These are phyloP conservation scores for Termitomyces sp. DNA, from an alignment of 768 basidiomycete genomes.

Conservation along the genomic window DNA sequence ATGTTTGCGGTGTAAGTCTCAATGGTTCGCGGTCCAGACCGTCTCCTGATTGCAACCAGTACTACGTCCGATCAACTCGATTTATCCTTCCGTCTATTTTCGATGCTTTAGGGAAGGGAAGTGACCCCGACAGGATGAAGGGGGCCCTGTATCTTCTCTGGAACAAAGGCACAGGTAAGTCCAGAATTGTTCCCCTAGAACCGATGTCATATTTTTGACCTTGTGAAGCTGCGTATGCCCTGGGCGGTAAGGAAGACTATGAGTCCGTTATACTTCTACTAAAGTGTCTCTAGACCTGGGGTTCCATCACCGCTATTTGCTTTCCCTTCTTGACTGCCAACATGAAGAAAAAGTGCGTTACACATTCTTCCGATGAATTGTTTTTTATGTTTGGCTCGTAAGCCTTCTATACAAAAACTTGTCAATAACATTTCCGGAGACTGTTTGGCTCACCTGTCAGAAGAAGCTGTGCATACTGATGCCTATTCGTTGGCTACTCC, in stretches of 20 bases:
- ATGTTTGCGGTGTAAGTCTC: conserved; percentile 53
- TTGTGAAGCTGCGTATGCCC: conserved; percentile 55
- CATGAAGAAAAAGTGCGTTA: conserved; percentile 74
- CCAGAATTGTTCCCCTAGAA: not conserved
- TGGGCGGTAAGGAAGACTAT: conserved; percentile 45
- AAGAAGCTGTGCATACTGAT: conserved; percentile 62
- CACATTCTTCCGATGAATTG: not conserved
- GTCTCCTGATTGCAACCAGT: conserved; percentile 30
- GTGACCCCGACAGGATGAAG: conserved; percentile 92
- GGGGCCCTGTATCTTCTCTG: conserved; percentile 82
- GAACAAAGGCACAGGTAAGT: conserved; percentile 64
- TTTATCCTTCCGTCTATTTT: conserved; percentile 57
- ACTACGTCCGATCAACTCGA: conserved; percentile 68
- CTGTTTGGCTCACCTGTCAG: conserved; percentile 51
- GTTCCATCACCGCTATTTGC: conserved; percentile 51
- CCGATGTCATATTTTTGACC: conserved; percentile 6
- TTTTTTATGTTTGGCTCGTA: not conserved
- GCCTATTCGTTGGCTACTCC: conserved; percentile 46
- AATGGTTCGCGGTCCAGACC: not conserved
- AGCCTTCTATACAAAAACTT: conserved; percentile 78
- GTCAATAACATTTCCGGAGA: conserved; percentile 60
- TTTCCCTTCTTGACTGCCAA: conserved; percentile 67
- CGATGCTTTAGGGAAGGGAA: conserved; percentile 61
- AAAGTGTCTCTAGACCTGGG: conserved; percentile 40
- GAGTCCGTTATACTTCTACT: not conserved